phyloP scores from a whole-genome alignment of 441 rosid genomes.

The Adansonia grandidieri region DNA sequence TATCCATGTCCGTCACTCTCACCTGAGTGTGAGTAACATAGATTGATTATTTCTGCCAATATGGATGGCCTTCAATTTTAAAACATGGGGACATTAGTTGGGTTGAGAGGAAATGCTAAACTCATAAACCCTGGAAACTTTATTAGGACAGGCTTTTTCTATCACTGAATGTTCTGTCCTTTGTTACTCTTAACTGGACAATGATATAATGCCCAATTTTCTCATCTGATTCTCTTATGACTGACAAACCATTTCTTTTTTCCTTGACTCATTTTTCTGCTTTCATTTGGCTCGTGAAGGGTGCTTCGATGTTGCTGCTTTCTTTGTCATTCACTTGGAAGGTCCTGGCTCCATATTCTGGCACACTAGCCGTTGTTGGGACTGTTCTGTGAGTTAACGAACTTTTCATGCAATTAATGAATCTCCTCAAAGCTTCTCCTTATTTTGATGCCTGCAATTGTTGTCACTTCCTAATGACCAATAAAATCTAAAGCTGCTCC shows the following conservation, averaged over 20 bases:
- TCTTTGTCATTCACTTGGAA: constrained; percentile 94
- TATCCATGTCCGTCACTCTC: too few relatives aligned
- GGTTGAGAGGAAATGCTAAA: constrained; percentile 2
- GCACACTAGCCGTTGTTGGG: constrained; percentile 87
- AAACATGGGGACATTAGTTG: neutral
- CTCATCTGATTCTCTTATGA: constrained; percentile 16
- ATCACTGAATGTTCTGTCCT: neutral
- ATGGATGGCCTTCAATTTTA: neutral
- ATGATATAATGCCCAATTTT: neutral
- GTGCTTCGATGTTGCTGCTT: constrained; percentile 88
- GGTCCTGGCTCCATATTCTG: constrained; percentile 89
- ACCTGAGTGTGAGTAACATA: too few relatives aligned
- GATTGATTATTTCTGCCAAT: neutral
- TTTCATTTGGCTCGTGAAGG: constrained; percentile 50
- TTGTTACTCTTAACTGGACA: too few relatives aligned
- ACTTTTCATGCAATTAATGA: constrained; percentile 4
- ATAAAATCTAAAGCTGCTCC: constrained; percentile 27
- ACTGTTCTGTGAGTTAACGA: constrained; percentile 81
- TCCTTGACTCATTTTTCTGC: neutral
- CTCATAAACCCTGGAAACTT: neutral
- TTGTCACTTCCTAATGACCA: neutral
- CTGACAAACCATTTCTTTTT: constrained; percentile 8
- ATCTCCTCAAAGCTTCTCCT: neutral
- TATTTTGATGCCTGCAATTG: constrained; percentile 1
- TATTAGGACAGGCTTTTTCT: neutral